Evolutionary conservation across 2,329 filamentous ascomycete genomes (phyloP).

Genomic region (Akanthomyces lecanii): DNA sequence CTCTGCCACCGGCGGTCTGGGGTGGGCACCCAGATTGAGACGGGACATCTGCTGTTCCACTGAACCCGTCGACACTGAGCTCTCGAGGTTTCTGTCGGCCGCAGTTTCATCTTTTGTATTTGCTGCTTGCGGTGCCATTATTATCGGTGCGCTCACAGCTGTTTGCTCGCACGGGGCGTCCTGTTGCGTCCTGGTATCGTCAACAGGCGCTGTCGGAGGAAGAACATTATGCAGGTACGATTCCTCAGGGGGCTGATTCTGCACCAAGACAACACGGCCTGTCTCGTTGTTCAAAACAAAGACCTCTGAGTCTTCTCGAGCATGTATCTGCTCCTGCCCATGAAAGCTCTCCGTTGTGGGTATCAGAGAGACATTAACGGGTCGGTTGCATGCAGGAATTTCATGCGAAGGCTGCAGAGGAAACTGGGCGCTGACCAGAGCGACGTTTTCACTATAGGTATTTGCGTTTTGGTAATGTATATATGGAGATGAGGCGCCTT

Average conservation of each 20-base stretch:
- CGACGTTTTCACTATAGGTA: neutral
- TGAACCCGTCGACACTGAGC: neutral
- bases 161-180: neutral
- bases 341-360: neutral
- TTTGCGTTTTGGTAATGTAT: neutral
- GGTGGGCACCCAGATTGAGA: neutral
- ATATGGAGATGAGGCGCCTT: neutral
- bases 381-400: neutral
- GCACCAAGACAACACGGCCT: neutral
- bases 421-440: neutral
- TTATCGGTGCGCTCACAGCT: neutral
- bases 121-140: neutral
- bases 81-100: too few species aligned
- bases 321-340: neutral
- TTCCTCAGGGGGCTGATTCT: neutral
- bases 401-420: neutral
- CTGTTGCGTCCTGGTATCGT: neutral
- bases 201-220: too few species aligned
- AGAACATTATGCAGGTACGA: neutral
- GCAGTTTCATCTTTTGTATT: neutral
- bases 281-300: neutral
- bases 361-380: neutral
- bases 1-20: neutral
- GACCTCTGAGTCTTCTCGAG: neutral
- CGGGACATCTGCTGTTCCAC: conserved; percentile 2